phyloP scores from a whole-genome alignment of 2,329 filamentous ascomycete genomes.

The Penicillium sp. region DNA sequence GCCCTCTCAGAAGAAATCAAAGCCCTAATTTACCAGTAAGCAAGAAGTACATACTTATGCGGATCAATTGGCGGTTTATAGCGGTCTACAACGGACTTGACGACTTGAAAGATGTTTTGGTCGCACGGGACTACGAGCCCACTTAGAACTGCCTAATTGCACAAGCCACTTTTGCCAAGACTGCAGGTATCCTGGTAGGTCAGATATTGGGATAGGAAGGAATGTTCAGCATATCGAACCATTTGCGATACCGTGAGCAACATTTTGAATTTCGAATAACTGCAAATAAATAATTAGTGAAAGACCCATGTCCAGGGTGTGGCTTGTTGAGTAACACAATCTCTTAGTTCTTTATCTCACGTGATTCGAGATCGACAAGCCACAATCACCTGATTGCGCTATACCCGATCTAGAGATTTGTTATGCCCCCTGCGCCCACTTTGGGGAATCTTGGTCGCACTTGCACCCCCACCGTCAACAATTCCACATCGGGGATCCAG shows the following conservation, averaged over 20 bases:
- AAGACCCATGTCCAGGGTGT: not conserved
- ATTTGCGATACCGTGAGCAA: not conserved
- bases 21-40: not conserved
- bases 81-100: not conserved
- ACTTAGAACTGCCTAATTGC: slow-evolving; percentile 12
- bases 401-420: slow-evolving; percentile 43
- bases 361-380: slow-evolving; percentile 25
- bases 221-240: not conserved
- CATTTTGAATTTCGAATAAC: not conserved
- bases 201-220: not conserved
- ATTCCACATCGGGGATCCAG: slow-evolving; percentile 17
- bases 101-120: slow-evolving; percentile 7
- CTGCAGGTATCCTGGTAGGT: slow-evolving; percentile 4
- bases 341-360: not conserved
- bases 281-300: not conserved
- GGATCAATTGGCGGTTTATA: not conserved
- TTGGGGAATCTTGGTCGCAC: slow-evolving; percentile 23
- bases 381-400: slow-evolving; percentile 26
- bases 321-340: not conserved
- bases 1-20: not conserved
- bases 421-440: slow-evolving; percentile 29
- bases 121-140: slow-evolving; percentile 24
- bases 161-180: slow-evolving; percentile 13
- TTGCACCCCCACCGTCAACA: slow-evolving; percentile 27
- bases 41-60: not conserved